phyloP scores from a whole-genome alignment of 2,329 filamentous ascomycete genomes.

The Mycosphaerella sp. region DNA sequence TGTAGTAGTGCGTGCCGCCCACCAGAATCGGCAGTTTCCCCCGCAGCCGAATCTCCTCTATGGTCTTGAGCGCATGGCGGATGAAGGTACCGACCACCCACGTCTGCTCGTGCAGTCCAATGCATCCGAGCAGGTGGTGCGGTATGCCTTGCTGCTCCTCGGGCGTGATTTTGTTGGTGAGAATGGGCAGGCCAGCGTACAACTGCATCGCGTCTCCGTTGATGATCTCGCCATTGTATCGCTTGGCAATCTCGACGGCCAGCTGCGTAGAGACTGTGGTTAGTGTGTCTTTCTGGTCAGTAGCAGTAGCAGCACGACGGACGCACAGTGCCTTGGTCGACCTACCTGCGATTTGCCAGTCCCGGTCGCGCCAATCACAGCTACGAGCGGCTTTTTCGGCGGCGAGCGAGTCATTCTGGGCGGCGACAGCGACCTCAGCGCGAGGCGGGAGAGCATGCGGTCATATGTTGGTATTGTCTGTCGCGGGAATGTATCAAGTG shows the following conservation, averaged over 20 bases:
- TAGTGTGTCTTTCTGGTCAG: conserved; percentile 26
- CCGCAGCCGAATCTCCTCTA: conserved; percentile 69
- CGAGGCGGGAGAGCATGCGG: conserved; percentile 10
- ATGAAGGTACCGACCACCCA: conserved; percentile 81
- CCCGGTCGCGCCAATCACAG: conserved; percentile 82
- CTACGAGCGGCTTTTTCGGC: conserved; percentile 57
- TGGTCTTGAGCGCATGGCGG: conserved; percentile 59
- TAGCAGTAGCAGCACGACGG: conserved; percentile 1
- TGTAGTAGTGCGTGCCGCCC: conserved; percentile 93
- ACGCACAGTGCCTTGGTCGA: neutral
- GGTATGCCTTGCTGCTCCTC: conserved; percentile 72
- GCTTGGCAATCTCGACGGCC: conserved; percentile 77
- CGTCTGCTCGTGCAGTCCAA: conserved; percentile 67
- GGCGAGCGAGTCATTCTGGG: conserved; percentile 23
- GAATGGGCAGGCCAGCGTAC: conserved; percentile 83
- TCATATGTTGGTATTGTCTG: neutral
- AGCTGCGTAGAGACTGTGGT: conserved; percentile 53
- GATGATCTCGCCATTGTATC: conserved; percentile 87
- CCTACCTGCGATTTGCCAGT: conserved; percentile 87
- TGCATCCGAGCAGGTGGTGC: conserved; percentile 80
- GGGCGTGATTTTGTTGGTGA: conserved; percentile 83
- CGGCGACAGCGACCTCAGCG: conserved; percentile 5
- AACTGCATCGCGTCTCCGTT: conserved; percentile 99
- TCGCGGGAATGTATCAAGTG: neutral
- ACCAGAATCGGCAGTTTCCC: conserved; percentile 84